These are phyloP conservation scores for Patellaria atrata DNA, from an alignment of 495 filamentous ascomycete species.

Conservation along the genomic window DNA sequence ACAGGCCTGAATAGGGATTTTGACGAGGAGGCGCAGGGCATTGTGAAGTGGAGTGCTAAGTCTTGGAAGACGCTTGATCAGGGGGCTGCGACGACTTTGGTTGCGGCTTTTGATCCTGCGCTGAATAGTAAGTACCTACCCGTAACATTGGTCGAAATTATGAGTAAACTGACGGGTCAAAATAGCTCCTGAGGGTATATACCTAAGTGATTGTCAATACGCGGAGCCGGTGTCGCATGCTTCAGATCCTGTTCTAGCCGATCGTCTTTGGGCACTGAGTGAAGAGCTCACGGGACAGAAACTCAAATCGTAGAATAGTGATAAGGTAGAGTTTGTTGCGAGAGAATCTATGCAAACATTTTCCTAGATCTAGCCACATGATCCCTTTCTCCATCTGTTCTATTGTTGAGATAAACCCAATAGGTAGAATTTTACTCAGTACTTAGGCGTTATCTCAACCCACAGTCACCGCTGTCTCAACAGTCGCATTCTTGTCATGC, in stretches of 20 bases:
- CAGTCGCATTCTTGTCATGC: constrained; percentile 10
- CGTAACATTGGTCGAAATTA: background rate
- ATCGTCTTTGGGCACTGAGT: constrained; percentile 15
- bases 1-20: constrained; percentile 13
- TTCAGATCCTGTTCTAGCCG: constrained; percentile 9
- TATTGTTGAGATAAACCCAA: background rate
- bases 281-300: constrained; percentile 13
- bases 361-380: constrained; percentile 56
- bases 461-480: constrained; percentile 6
- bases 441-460: constrained; percentile 2
- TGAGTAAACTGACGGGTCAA: background rate
- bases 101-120: constrained; percentile 19
- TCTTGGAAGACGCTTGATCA: constrained; percentile 21
- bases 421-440: background rate
- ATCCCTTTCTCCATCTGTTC: constrained; percentile 28
- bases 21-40: constrained; percentile 13
- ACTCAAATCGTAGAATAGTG: too few species aligned
- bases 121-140: constrained; percentile 7
- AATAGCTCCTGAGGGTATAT: constrained; percentile 9
- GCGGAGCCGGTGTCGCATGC: constrained; percentile 14
- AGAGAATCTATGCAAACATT: constrained; percentile 65
- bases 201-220: constrained; percentile 15
- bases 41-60: constrained; percentile 7
- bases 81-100: constrained; percentile 13
- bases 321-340: constrained; percentile 44